Evolutionary conservation across 805 yeast genomes (phyloP), one percentile per base, ranked within the genome.

Genomic region (Ogataea pignaliae): DNA sequence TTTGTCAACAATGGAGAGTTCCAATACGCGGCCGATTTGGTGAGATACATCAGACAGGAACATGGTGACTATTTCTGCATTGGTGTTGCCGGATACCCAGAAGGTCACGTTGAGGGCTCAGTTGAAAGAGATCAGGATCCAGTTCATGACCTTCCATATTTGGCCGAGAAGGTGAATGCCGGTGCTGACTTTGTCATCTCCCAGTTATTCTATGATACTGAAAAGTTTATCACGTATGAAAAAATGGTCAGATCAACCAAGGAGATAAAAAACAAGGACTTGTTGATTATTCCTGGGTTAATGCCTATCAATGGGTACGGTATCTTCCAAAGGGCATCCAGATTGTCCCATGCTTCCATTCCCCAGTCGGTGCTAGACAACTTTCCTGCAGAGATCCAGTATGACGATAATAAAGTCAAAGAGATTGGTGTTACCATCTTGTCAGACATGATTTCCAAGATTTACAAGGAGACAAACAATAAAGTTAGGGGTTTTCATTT

Each of bases 31-130:
- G 84, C 79, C 1, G 99, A 93, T 61, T 75, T 93, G 47, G 96
- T 93, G 10, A 75, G 69, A 52, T 90, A 91, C 61, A 90, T 93
- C 53, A 79, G 77, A 53, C 52, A 71, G 42, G 63, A 78, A 39
- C 72, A 90, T 60, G 93, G 88, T 3, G 86, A 86, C 59, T 84
- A 81, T 54, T 91, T 91, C 66, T 86, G 96, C 60, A 72, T 91
- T 43, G 99, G 99, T 47, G 99, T 91, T 13, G 99, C 99, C 2
- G 97, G 95, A 1, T 91, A 91, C 63, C 97, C 99, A 9, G 99
- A 91, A 61, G 99, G 99, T 15, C 97, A 91, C 65, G 89, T 88
- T 31, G 96, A 90, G 54, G 91, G 95, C 12, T 74, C 88, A 1
- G 87, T 83, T 53, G 73, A 68, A 37, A 65, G 78, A 9, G 73